Evolutionary conservation across 164 flowering plant genomes (phyloP).

Genomic region (Umbellularia californica): DNA sequence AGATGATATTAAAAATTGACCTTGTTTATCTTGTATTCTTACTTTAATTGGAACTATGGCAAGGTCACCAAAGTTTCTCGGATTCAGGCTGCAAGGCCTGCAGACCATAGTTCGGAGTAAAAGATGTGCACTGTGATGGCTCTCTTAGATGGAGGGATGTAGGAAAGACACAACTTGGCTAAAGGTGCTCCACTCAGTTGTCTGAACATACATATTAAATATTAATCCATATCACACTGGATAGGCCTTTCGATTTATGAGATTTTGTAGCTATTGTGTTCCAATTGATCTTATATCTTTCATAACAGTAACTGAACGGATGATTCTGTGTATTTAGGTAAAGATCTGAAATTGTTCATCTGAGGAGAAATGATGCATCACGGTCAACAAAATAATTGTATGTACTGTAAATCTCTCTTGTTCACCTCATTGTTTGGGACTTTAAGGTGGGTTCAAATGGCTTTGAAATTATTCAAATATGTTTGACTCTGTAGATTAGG

Average conservation of each 20-base stretch:
- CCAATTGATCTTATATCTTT: no score
- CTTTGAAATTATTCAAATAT: no score
- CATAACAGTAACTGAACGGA: not conserved
- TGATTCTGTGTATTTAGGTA: no score
- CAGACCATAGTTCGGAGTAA: conserved; percentile 33
- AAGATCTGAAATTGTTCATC: no score
- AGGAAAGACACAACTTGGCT: conserved; percentile 91
- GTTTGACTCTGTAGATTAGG: no score
- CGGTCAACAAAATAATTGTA: no score
- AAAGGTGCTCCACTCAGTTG: conserved; percentile 43
- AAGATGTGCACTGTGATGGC: conserved; percentile 71
- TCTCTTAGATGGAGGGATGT: conserved; percentile 84
- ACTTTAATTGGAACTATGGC: not conserved
- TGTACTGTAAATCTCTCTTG: no score
- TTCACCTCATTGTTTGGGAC: no score
- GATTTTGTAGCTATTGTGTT: not conserved
- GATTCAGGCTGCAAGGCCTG: conserved; percentile 55
- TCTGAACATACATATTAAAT: not conserved
- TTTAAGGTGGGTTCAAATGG: no score
- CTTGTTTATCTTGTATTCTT: conserved; percentile 1
- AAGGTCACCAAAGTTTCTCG: conserved; percentile 93
- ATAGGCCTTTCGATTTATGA: not conserved
- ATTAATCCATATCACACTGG: not conserved
- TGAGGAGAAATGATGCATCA: no score
- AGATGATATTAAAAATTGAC: not conserved